phyloP scores from a whole-genome alignment of 257 asterid genomes.

The Solanum tacnaense region DNA sequence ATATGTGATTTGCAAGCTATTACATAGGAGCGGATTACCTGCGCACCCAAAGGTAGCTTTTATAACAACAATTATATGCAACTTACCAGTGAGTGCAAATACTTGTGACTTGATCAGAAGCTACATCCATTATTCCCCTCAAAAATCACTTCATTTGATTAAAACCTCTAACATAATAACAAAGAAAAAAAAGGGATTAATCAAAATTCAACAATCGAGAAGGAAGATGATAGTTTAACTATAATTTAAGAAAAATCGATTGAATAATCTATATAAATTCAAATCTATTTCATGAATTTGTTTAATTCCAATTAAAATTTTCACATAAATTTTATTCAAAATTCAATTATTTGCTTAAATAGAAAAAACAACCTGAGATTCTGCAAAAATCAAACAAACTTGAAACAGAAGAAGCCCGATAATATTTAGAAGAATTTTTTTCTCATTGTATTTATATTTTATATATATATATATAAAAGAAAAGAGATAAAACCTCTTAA shows the following conservation, averaged over 20 bases:
- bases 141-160: not conserved
- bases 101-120: constrained; percentile 53
- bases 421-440: not conserved
- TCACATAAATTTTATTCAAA: not conserved
- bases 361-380: not conserved
- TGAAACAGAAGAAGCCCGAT: not conserved
- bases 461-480: not conserved
- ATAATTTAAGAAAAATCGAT: not conserved
- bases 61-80: not conserved
- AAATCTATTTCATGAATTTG: not conserved
- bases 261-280: not conserved
- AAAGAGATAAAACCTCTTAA: not conserved
- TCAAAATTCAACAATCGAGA: not conserved
- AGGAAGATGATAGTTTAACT: not conserved
- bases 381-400: not conserved
- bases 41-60: too few relatives aligned
- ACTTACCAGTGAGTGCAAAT: constrained; percentile 70
- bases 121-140: constrained; percentile 36
- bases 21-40: too few relatives aligned
- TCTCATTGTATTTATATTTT: not conserved
- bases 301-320: not conserved
- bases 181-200: not conserved
- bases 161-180: not conserved
- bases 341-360: not conserved
- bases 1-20: too few relatives aligned